Base-by-base conservation (phyloP, 768 basidiomycete species). In the Tylopilus sp. region DNA sequence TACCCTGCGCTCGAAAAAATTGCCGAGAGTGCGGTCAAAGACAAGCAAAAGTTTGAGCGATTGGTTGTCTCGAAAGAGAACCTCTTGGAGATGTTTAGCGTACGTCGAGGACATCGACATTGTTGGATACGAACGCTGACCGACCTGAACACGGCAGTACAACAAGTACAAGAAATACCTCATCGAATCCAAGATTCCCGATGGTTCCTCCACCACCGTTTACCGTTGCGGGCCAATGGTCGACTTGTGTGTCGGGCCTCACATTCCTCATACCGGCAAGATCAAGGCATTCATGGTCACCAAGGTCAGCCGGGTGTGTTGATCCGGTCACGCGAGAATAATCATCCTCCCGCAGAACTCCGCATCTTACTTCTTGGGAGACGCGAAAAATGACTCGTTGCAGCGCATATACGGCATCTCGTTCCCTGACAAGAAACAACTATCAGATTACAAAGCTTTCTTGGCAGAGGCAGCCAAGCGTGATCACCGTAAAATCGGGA, bases 161-260 rank as follows among this genome's bases (percentile, higher is more conserved):
- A 99, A 98, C 79, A 94, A 92, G 71, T 99, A 96, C 26, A 43
- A 43, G 26, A 43, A 43, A 29, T 43, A 43, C 29, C 43, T 45
- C 28, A 45, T 45, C 28, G 43, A 45, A 19, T 30, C 29, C 29
- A 45, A 30, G 28, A 45, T 45, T 30, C n/a, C 43, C 11, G 28
- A 45, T 71, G 96, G 95, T 57, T 88, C 92, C 11, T 92, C 89
- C 46, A 95, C 97, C 40, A 99, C 97, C 11, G 94, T 99, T 17
- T 99, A 98, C 75, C 90, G 96, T 46, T 98, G 97, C 68, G 97
- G 97, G 30, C 95, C 97, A 36, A 93, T 99, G 87, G 85, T 99
- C 51, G 97, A 99, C 72, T 80, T 99, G 33, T 99, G 97, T 65
- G 79, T 95, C 33, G 97, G 97, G 29, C 97, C 97, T 22, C 97